Percentiles rank a stretch among this genome's conserved stretches.
These are phyloP conservation scores for Elsinoe perseae DNA, from an alignment of 2,329 filamentous ascomycete genomes.

Conservation along the genomic window DNA sequence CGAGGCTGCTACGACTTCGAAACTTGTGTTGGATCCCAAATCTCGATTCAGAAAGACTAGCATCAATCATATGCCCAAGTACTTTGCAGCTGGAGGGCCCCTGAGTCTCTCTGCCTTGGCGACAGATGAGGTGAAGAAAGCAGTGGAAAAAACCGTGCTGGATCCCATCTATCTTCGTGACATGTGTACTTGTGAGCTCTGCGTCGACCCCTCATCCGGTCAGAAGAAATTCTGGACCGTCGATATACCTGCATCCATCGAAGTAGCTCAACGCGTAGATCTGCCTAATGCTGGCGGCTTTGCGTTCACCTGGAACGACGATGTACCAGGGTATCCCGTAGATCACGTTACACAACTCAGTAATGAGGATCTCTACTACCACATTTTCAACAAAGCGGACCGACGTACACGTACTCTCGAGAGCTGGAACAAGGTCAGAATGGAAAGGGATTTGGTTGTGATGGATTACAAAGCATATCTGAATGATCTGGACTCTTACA, in stretches of 20 bases:
- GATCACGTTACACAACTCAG: slow-evolving; percentile 36
- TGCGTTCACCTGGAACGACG: slow-evolving; percentile 53
- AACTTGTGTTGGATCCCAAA: too few species aligned
- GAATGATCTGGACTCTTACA: slow-evolving; percentile 49
- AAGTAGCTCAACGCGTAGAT: slow-evolving; percentile 31
- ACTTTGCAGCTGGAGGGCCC: not conserved
- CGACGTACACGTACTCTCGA: not conserved
- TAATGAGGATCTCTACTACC: slow-evolving; percentile 19
- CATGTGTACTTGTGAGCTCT: slow-evolving; percentile 49
- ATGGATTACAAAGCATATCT: slow-evolving; percentile 69
- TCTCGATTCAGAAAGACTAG: not conserved
- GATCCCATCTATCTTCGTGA: slow-evolving; percentile 44
- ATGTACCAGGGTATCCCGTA: slow-evolving; percentile 39
- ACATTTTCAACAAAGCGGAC: not conserved
- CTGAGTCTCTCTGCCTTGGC: not conserved
- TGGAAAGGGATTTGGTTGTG: slow-evolving; percentile 45
- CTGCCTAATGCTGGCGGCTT: slow-evolving; percentile 23
- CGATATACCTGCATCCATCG: slow-evolving; percentile 52
- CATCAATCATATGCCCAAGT: not conserved
- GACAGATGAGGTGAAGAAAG: not conserved
- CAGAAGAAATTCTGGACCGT: slow-evolving; percentile 59
- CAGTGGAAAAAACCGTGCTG: slow-evolving; percentile 10
- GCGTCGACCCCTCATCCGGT: slow-evolving; percentile 51
- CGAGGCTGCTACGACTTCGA: not conserved
- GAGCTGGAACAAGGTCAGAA: slow-evolving; percentile 40